These are phyloP conservation scores for Candida pseudoviswanathii DNA, from an alignment of 1,139 yeast genomes.

Conservation along the genomic window DNA sequence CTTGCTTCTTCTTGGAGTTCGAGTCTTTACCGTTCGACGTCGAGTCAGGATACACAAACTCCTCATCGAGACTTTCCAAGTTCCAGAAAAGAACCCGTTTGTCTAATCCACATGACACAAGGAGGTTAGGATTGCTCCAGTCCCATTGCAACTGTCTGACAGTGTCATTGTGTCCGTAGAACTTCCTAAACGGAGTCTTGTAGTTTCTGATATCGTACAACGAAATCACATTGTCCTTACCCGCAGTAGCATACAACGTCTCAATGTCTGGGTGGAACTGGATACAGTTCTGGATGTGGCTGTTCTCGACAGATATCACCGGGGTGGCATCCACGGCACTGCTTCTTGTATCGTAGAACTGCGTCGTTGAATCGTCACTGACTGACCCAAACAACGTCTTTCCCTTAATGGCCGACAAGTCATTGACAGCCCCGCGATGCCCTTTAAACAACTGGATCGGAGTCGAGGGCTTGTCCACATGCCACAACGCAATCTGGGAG, in stretches of 20 bases:
- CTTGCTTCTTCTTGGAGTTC: slow-evolving; percentile 21
- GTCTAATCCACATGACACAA: slow-evolving; percentile 54
- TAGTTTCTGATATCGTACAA: slow-evolving; percentile 55
- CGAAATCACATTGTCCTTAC: slow-evolving; percentile 52
- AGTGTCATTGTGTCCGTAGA: slow-evolving; percentile 52
- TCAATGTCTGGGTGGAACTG: slow-evolving; percentile 49
- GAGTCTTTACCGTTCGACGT: slow-evolving; percentile 5
- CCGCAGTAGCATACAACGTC: slow-evolving; percentile 54
- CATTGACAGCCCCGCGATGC: slow-evolving; percentile 58
- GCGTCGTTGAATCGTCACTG: slow-evolving; percentile 69
- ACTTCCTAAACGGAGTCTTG: slow-evolving; percentile 46
- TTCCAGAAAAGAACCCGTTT: slow-evolving; percentile 55
- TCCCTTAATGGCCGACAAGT: slow-evolving; percentile 53
- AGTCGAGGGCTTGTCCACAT: slow-evolving; percentile 41
- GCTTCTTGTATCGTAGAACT: slow-evolving; percentile 65
- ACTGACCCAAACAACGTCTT: slow-evolving; percentile 65
- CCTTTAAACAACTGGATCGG: slow-evolving; percentile 48
- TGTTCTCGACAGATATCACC: slow-evolving; percentile 45
- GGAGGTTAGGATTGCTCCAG: slow-evolving; percentile 32
- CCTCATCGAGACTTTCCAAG: slow-evolving; percentile 47
- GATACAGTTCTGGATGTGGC: slow-evolving; percentile 51
- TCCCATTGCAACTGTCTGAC: slow-evolving; percentile 46
- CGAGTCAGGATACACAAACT: slow-evolving; percentile 38
- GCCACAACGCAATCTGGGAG: slow-evolving; percentile 71
- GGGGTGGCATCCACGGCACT: slow-evolving; percentile 31